A percentile compares a stretch with the other conserved stretches of the same genome.
Conservation (phyloP, 345 rosid species). For the Brassica incana region DNA sequence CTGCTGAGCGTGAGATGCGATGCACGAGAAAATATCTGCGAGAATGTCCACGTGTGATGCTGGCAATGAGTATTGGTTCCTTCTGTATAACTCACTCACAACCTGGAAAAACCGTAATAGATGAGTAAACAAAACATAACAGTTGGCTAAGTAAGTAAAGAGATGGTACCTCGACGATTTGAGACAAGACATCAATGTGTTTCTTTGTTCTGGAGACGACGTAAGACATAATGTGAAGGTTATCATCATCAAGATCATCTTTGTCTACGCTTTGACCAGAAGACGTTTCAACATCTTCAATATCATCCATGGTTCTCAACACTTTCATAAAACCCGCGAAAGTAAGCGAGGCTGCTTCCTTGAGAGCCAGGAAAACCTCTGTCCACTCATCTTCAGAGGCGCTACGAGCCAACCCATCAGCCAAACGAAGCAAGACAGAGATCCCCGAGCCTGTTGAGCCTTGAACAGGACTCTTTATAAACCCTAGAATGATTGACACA, state of each 20-base stretch:
- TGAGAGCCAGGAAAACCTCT: conserved; percentile 58
- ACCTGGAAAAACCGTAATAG: conserved; percentile 51
- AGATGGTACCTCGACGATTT: conserved; percentile 63
- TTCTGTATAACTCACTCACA: conserved; percentile 55
- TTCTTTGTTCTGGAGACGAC: conserved; percentile 85
- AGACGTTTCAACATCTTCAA: conserved; percentile 54
- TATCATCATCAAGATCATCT: conserved; percentile 71
- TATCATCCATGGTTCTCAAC: conserved; percentile 68
- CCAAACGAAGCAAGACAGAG: conserved; percentile 60
- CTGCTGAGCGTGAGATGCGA: conserved; percentile 70
- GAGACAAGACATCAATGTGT: conserved; percentile 75
- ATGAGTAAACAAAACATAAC: conserved; percentile 21
- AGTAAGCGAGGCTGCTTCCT: conserved; percentile 70
- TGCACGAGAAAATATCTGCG: conserved; percentile 55
- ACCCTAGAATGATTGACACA: conserved; percentile 58
- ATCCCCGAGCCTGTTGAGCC: conserved; percentile 80
- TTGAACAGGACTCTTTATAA: conserved; percentile 69
- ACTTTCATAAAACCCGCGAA: conserved; percentile 75
- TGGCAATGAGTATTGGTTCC: conserved; percentile 51
- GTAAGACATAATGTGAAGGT: conserved; percentile 68
- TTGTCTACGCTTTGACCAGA: conserved; percentile 59
- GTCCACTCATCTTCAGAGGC: conserved; percentile 79
- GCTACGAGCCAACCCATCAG: conserved; percentile 57
- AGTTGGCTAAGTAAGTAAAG: neutral
- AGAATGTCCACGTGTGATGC: conserved; percentile 49